Percentiles rank a stretch among this genome's conserved stretches.
phyloP scores from a whole-genome alignment of 2,329 filamentous ascomycete species.

The Colletotrichum agaves region DNA sequence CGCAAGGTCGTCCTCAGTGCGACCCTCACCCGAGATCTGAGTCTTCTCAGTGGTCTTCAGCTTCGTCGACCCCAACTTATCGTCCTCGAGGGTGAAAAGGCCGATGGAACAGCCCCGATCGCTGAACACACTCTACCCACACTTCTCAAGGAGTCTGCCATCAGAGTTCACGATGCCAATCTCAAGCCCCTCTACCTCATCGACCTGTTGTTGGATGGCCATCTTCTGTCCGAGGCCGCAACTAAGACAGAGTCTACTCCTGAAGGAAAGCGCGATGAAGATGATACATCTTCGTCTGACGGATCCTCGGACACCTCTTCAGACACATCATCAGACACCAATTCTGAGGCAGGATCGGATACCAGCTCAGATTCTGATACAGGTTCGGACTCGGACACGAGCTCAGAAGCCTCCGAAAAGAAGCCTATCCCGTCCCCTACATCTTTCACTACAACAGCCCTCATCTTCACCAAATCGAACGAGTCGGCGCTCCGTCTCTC shows the following conservation, averaged over 20 bases:
- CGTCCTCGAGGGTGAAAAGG: constrained; percentile 70
- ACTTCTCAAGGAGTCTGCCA: constrained; percentile 70
- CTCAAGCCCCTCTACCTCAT: constrained; percentile 89
- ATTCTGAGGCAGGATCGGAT: constrained; percentile 38
- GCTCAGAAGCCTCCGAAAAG: constrained; percentile 40
- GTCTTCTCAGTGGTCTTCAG: constrained; percentile 78
- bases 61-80: constrained; percentile 80
- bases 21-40: constrained; percentile 89
- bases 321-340: constrained; percentile 47
- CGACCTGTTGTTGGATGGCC: constrained; percentile 72
- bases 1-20: constrained; percentile 90
- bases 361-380: constrained; percentile 48
- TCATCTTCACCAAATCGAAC: constrained; percentile 93
- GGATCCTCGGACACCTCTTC: constrained; percentile 49
- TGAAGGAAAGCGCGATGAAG: constrained; percentile 42
- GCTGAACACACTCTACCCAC: constrained; percentile 68
- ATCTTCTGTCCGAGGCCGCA: constrained; percentile 51
- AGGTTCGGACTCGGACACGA: constrained; percentile 48
- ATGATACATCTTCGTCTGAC: constrained; percentile 41
- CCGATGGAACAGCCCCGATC: constrained; percentile 51
- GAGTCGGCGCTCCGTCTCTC: constrained; percentile 89
- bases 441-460: constrained; percentile 58
- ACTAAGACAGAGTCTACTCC: constrained; percentile 30
- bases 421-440: constrained; percentile 14
- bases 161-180: constrained; percentile 75